Conservation (phyloP, 1,284 basidiomycete genomes). For the Ceratobasidium sp. region DNA sequence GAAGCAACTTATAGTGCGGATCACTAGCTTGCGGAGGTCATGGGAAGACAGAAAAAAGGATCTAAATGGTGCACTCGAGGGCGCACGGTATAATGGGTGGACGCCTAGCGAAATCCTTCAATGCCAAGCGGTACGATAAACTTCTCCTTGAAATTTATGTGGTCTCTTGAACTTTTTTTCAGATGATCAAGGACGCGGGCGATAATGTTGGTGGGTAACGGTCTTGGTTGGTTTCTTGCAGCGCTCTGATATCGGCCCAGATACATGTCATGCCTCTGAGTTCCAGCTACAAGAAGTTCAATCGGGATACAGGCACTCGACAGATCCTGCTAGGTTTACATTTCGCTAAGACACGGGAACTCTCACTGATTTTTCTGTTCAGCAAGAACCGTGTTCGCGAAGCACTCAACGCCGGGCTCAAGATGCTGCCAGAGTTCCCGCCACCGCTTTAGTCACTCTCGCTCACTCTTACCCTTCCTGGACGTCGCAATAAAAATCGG, state of each 20-base stretch:
- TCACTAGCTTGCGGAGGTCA: constrained; percentile 13
- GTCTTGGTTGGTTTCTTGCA: not conserved
- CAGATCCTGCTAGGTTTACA: constrained; percentile 29
- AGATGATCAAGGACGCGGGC: constrained; percentile 33
- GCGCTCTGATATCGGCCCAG: not conserved
- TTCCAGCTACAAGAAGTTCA: constrained; percentile 32
- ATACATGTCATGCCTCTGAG: constrained; percentile 35
- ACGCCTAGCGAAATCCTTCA: constrained; percentile 23
- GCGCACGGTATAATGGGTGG: constrained; percentile 36
- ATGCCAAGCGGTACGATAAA: constrained; percentile 21
- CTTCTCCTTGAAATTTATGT: not conserved
- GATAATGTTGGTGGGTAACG: constrained; percentile 28
- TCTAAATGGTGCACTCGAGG: constrained; percentile 27
- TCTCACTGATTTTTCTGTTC: not conserved
- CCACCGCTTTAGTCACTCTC: constrained; percentile 8
- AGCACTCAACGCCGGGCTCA: constrained; percentile 30
- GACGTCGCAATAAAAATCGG: too few relatives aligned
- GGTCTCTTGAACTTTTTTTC: not conserved
- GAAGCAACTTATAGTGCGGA: constrained; percentile 33
- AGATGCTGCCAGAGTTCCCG: constrained; percentile 31
- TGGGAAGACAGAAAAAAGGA: constrained; percentile 31
- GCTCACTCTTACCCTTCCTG: too few relatives aligned
- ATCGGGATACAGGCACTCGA: constrained; percentile 30
- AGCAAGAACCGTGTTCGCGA: constrained; percentile 31
- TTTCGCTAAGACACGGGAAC: not conserved